phyloP scores from a whole-genome alignment of 176 grass and related monocot species.

The Triticum turgidum region DNA sequence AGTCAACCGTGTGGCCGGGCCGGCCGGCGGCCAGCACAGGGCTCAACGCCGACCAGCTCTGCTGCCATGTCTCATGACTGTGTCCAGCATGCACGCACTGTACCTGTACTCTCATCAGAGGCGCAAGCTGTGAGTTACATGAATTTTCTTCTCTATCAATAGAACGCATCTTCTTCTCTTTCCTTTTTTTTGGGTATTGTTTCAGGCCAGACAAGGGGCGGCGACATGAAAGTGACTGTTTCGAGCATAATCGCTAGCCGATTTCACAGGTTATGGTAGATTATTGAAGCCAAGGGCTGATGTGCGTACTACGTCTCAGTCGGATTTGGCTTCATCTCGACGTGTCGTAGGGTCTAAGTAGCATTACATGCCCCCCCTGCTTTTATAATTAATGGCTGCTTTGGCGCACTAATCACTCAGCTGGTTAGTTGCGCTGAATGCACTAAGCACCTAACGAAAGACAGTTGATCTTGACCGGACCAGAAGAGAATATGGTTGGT shows the following conservation, averaged over 20 bases:
- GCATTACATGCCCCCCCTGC: background rate
- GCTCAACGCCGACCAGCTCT: background rate
- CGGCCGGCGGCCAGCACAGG: background rate
- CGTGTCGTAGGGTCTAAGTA: constrained; percentile 25
- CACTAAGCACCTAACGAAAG: background rate
- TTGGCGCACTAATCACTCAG: background rate
- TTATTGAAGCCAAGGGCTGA: background rate
- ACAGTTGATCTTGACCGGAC: background rate
- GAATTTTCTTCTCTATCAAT: background rate
- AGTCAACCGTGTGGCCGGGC: background rate
- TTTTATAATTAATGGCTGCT: background rate
- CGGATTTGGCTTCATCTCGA: constrained; percentile 9
- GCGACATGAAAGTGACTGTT: background rate
- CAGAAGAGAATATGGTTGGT: background rate
- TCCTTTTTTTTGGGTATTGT: background rate
- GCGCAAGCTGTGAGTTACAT: background rate
- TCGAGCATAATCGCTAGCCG: background rate
- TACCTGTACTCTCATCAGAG: background rate
- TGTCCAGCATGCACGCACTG: background rate
- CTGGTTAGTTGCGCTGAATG: background rate
- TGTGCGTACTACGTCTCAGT: background rate
- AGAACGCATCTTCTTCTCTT: background rate
- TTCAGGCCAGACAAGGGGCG: background rate
- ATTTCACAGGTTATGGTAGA: too few species aligned
- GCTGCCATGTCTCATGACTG: background rate